Evolutionary conservation across 176 grass and related monocot species (phyloP).

Genomic region (Olyra latifolia): DNA sequence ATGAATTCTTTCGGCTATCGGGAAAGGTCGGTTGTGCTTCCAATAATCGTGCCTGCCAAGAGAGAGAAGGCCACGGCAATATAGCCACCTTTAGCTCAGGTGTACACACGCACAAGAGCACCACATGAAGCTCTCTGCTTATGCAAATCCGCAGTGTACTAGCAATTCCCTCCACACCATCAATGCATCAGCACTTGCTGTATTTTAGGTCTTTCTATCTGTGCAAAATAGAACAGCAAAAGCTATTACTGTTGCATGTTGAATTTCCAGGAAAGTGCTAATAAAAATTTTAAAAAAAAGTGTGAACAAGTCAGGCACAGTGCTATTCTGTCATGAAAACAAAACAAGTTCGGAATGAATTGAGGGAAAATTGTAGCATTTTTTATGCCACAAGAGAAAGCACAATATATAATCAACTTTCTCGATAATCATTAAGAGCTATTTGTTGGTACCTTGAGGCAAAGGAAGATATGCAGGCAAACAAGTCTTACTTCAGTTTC

Average conservation of each 20-base stretch:
- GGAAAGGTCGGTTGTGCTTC: conserved; percentile 9
- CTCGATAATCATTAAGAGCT: background rate
- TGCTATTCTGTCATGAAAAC: background rate
- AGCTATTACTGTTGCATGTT: background rate
- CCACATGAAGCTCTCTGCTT: background rate
- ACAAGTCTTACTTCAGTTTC: conserved; percentile 50
- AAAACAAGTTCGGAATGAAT: background rate
- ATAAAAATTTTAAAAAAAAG: background rate
- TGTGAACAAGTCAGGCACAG: background rate
- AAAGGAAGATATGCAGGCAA: conserved; percentile 9
- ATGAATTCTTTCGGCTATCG: conserved; percentile 13
- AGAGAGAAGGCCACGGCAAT: conserved; percentile 17
- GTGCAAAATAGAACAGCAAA: background rate
- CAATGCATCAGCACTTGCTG: background rate
- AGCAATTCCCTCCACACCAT: background rate
- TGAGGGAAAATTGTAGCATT: background rate
- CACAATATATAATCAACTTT: background rate
- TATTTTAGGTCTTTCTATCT: background rate
- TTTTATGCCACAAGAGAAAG: background rate
- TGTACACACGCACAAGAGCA: background rate
- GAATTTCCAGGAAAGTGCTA: background rate
- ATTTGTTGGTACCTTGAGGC: conserved; percentile 5
- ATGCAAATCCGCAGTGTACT: background rate
- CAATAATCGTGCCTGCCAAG: background rate
- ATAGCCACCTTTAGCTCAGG: background rate